These are phyloP conservation scores for Sphagnurus paluster DNA, from an alignment of 1,284 basidiomycete genomes.

Conservation along the genomic window DNA sequence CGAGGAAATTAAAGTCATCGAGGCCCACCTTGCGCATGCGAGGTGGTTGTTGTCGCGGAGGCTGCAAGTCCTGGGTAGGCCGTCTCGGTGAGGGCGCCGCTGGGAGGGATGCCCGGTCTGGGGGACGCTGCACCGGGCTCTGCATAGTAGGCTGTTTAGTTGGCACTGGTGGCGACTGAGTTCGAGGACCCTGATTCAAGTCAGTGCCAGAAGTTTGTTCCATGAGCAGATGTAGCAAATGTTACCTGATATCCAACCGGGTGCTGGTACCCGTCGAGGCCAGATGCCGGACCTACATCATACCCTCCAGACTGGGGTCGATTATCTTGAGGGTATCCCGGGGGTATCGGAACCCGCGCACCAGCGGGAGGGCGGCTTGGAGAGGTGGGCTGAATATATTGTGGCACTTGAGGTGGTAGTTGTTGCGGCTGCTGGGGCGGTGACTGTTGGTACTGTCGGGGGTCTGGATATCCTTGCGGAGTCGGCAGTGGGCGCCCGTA, in stretches of 20 bases:
- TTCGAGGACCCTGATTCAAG: slow-evolving; percentile 16
- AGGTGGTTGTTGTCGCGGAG: slow-evolving; percentile 31
- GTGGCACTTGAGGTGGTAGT: slow-evolving; percentile 28
- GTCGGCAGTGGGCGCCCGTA: slow-evolving; percentile 30
- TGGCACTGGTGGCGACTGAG: slow-evolving; percentile 27
- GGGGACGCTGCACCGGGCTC: slow-evolving; percentile 23
- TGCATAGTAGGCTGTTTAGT: slow-evolving; percentile 23
- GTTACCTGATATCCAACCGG: slow-evolving; percentile 26
- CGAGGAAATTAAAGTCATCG: slow-evolving; percentile 99
- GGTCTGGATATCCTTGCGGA: slow-evolving; percentile 37
- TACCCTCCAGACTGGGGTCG: slow-evolving; percentile 33
- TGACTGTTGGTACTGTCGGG: slow-evolving; percentile 36
- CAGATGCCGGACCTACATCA: slow-evolving; percentile 28
- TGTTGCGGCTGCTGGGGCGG: slow-evolving; percentile 23
- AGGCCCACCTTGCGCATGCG: slow-evolving; percentile 89
- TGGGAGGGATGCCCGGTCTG: slow-evolving; percentile 31
- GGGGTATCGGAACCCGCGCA: slow-evolving; percentile 42
- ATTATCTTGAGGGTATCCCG: slow-evolving; percentile 36
- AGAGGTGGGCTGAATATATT: slow-evolving; percentile 29
- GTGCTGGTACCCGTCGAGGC: slow-evolving; percentile 30
- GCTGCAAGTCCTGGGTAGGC: slow-evolving; percentile 33
- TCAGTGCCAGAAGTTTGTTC: neutral
- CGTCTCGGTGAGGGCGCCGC: slow-evolving; percentile 30
- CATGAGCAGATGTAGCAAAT: neutral
- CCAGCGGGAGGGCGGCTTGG: slow-evolving; percentile 45